Evolutionary conservation across 2,329 filamentous ascomycete genomes (phyloP).

Genomic region (Teratosphaeria viscida): DNA sequence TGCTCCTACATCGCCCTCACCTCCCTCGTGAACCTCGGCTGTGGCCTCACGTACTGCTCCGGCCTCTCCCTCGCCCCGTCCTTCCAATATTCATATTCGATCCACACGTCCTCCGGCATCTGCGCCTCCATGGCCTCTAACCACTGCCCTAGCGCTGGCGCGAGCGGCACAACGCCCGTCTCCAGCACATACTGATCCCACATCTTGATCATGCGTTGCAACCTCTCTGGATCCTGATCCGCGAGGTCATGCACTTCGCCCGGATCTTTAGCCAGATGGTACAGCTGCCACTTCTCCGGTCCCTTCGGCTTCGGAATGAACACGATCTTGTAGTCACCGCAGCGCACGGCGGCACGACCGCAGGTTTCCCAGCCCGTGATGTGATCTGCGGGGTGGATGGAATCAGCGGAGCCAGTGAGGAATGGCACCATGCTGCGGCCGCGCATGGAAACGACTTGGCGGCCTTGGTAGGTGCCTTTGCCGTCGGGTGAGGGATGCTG

Average conservation of each 20-base stretch:
- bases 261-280: conserved; percentile 42
- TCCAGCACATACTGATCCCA: conserved; percentile 52
- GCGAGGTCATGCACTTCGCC: conserved; percentile 36
- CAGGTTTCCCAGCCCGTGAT: conserved; percentile 49
- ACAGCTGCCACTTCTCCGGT: conserved; percentile 48
- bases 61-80: conserved; percentile 36
- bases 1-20: conserved; percentile 13
- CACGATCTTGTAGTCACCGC: conserved; percentile 48
- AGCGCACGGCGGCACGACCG: conserved; percentile 44
- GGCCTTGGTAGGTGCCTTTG: conserved; percentile 34
- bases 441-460: conserved; percentile 42
- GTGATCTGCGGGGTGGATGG: conserved; percentile 42
- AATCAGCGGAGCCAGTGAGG: conserved; percentile 24
- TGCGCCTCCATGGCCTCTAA: conserved; percentile 52
- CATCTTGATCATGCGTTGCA: conserved; percentile 40
- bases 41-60: conserved; percentile 24
- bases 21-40: conserved; percentile 21
- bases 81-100: conserved; percentile 57
- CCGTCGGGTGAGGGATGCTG: conserved; percentile 41
- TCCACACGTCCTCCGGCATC: conserved; percentile 56
- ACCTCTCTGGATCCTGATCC: conserved; percentile 30
- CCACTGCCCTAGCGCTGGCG: conserved; percentile 48
- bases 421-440: conserved; percentile 39
- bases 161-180: conserved; percentile 49
- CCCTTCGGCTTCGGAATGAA: conserved; percentile 48